Conservation (phyloP, 371 early-diverging fungal species). For the Amoeboaphelidium protococcarum region DNA sequence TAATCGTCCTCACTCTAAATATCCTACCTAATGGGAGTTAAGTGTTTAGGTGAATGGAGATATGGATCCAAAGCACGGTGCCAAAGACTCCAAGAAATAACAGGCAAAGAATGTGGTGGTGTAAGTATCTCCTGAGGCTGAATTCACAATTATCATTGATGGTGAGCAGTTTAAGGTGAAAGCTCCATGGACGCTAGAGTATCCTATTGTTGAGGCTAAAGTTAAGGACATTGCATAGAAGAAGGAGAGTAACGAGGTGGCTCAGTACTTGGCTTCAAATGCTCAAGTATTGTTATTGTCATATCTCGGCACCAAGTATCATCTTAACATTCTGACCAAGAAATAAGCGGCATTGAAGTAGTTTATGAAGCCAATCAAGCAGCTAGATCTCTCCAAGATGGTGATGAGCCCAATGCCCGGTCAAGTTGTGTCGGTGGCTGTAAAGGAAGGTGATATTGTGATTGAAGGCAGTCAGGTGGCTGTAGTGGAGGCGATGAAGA, state of each 20-base stretch:
- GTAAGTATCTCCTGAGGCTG: too few species aligned
- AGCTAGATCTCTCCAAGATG: constrained; percentile 34
- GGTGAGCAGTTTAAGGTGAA: too few species aligned
- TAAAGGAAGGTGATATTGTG: constrained; percentile 48
- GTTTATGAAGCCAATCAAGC: constrained; percentile 46
- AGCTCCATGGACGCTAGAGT: too few species aligned
- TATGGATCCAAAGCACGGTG: too few species aligned
- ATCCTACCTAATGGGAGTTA: constrained; percentile 9
- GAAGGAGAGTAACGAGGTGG: constrained; percentile 19
- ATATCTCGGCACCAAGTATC: constrained; percentile 42
- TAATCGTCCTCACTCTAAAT: constrained; percentile 13
- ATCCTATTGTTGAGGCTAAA: constrained; percentile 29
- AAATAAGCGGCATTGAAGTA: constrained; percentile 30
- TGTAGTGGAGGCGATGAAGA: constrained; percentile 94
- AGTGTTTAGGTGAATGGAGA: too few species aligned
- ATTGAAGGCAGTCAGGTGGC: constrained; percentile 54
- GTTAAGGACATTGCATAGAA: constrained; percentile 40
- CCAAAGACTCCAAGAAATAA: too few species aligned
- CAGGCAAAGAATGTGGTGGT: too few species aligned
- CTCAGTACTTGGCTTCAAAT: constrained; percentile 50
- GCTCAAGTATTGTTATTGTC: constrained; percentile 51
- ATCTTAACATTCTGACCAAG: constrained; percentile 9
- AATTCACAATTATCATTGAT: too few species aligned
- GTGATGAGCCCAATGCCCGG: constrained; percentile 85
- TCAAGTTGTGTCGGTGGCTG: constrained; percentile 48